Base-by-base conservation (phyloP, 1,284 basidiomycete genomes). In the Austroboletus rostrupii region DNA sequence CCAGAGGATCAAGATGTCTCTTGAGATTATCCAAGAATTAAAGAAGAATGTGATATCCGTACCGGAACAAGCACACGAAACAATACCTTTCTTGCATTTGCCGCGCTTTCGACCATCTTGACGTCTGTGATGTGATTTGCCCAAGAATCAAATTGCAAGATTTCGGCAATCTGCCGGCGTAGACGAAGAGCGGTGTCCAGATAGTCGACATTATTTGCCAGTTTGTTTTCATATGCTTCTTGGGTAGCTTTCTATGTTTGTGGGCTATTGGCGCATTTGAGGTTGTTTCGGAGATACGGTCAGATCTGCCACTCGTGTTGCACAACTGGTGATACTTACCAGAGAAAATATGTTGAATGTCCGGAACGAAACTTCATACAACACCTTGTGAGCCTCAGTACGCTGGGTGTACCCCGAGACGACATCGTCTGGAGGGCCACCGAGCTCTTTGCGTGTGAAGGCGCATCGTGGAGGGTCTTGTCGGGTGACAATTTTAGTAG, bases 61-160 rank as follows among this genome's bases (percentile, higher is more conserved):
- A 26, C 11, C 26, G 20, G 32, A 42, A 51, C 14, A 49, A n/a
- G n/a, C n/a, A 28, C 13, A 11, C 39, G 5, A 39, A 11, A 29
- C 11, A 9, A 65, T 2, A 86, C 81, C 43, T 75, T 75, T 42
- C 79, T 70, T 2, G 79, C 81, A 32, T 73, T 78, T 65, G 53
- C 55, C 5, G 57, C 66, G n/a, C 50, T 65, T 33, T 91, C 90
- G 54, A 87, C 81, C 90, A 93, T 92, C 72, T 91, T 92, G 48
- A 81, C 77, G 62, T 92, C 89, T 0, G 89, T 88, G 21, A 83
- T 68, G 62, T 83, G 92, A 64, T 89, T 87, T 1, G 87, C 89
- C 84, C 88, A 91, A 16, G 80, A 90, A n/a, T 79, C 66, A 57
- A 92, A 92, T 5, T 79, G 80, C 14, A 92, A 72, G 5, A 92